Conservation (phyloP, 106 monocot species). For the Dendrobium officinale region DNA sequence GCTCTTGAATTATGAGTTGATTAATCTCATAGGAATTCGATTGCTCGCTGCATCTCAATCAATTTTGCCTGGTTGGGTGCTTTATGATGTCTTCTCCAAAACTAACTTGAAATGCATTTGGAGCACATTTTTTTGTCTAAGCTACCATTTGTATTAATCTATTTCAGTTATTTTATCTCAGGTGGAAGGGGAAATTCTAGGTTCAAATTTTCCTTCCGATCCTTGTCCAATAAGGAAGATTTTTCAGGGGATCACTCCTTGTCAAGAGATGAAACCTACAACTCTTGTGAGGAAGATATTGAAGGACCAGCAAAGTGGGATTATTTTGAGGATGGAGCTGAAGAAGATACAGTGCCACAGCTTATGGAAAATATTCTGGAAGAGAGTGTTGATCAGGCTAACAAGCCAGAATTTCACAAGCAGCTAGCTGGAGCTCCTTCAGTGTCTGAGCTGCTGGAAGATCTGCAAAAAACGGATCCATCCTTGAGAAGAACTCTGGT, state of each 20-base stretch:
- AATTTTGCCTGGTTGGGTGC: neutral
- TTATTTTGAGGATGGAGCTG: neutral
- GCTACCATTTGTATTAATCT: neutral
- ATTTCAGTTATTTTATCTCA: neutral
- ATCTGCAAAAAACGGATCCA: conserved; percentile 2
- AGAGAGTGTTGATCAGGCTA: neutral
- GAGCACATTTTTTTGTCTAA: neutral
- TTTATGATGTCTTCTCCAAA: neutral
- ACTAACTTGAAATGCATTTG: neutral
- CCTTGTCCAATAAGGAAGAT: neutral
- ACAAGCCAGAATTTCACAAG: neutral
- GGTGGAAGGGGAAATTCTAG: neutral
- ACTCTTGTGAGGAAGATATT: conserved; percentile 8
- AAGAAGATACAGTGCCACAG: neutral
- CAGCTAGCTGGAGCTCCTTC: neutral
- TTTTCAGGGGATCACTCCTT: neutral
- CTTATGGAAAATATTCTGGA: neutral
- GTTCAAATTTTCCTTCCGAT: conserved; percentile 2
- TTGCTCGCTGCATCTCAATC: neutral
- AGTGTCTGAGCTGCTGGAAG: conserved; percentile 1
- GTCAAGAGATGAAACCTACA: conserved; percentile 1
- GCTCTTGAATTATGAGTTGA: neutral
- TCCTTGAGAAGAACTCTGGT: neutral
- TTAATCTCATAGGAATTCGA: neutral
- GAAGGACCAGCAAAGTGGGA: neutral